A percentile compares a stretch with the other conserved stretches of the same genome.
Evolutionary conservation across 2,329 filamentous ascomycete genomes (phyloP).

Genomic region (Aspergillus costaricaensis): DNA sequence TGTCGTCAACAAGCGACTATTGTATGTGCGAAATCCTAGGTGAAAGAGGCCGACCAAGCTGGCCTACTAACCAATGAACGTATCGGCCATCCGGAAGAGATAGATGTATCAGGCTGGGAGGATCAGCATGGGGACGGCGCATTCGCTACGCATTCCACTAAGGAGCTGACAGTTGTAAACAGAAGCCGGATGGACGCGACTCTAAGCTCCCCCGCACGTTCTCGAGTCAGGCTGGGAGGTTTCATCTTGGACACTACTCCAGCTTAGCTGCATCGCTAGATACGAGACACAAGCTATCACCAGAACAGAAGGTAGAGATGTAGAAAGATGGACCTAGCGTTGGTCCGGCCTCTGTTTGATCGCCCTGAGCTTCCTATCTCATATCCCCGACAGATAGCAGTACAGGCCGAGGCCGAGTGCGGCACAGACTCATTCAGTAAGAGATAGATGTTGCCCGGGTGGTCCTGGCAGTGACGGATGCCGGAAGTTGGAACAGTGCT

Average conservation of each 20-base stretch:
- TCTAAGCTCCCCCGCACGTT: slow-evolving; percentile 15
- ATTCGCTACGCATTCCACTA: background rate
- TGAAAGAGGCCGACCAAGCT: background rate
- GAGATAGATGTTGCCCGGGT: background rate
- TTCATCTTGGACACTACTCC: slow-evolving; percentile 7
- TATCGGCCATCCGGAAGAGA: background rate
- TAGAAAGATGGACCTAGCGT: background rate
- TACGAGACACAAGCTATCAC: background rate
- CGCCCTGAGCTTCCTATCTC: background rate
- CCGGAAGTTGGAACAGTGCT: slow-evolving; percentile 8
- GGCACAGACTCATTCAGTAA: background rate
- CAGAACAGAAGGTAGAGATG: slow-evolving; percentile 1
- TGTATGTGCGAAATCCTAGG: background rate
- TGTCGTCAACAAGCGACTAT: background rate
- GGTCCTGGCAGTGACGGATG: slow-evolving; percentile 3
- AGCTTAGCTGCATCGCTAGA: background rate
- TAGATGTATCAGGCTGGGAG: background rate
- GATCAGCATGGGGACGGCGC: background rate
- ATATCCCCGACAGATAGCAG: background rate
- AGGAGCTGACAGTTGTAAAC: background rate
- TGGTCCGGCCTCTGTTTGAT: background rate
- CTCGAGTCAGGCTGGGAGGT: slow-evolving; percentile 5
- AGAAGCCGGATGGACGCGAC: background rate
- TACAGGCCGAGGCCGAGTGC: background rate
- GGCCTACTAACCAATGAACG: too few species aligned